These are phyloP conservation scores for Leccinum solheimii DNA, from an alignment of 1,284 basidiomycete species.

Conservation along the genomic window DNA sequence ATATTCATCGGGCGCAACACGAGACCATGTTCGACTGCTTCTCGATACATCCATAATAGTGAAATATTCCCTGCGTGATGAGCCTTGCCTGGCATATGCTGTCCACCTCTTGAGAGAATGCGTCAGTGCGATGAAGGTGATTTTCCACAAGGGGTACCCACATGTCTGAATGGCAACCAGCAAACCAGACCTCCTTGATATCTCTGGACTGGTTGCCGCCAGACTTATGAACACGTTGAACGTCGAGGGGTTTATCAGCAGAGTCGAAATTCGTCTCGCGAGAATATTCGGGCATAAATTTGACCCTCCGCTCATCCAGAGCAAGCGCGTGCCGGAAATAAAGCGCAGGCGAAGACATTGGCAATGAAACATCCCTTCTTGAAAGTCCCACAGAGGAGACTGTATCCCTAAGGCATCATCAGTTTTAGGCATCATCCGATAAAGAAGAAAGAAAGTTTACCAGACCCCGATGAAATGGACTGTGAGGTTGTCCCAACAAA, in stretches of 20 bases:
- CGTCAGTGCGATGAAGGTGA: neutral
- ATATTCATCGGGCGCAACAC: slow-evolving; percentile 11
- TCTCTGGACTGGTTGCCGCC: neutral
- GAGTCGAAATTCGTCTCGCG: slow-evolving; percentile 26
- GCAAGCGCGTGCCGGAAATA: slow-evolving; percentile 43
- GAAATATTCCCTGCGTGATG: slow-evolving; percentile 18
- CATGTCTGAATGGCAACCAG: slow-evolving; percentile 31
- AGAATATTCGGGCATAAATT: slow-evolving; percentile 44
- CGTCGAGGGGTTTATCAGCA: neutral
- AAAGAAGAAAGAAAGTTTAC: slow-evolving; percentile 20
- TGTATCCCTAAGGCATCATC: slow-evolving; percentile 40
- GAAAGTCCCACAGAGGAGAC: slow-evolving; percentile 39
- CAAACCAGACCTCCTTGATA: slow-evolving; percentile 30
- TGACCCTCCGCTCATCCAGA: slow-evolving; percentile 42
- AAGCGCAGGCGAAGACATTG: slow-evolving; percentile 26
- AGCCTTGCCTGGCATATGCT: neutral
- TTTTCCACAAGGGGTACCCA: slow-evolving; percentile 7
- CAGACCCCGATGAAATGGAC: slow-evolving; percentile 46
- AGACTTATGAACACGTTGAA: neutral
- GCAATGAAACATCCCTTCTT: slow-evolving; percentile 28
- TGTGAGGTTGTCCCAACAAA: slow-evolving; percentile 34
- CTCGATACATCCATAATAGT: slow-evolving; percentile 22
- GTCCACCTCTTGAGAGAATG: slow-evolving; percentile 10
- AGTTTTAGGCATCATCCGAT: neutral
- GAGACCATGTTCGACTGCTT: slow-evolving; percentile 17